Evolutionary conservation across 83 land plant species (phyloP), one percentile per base, ranked within the genome.

Genomic region (Picea engelmannii): DNA sequence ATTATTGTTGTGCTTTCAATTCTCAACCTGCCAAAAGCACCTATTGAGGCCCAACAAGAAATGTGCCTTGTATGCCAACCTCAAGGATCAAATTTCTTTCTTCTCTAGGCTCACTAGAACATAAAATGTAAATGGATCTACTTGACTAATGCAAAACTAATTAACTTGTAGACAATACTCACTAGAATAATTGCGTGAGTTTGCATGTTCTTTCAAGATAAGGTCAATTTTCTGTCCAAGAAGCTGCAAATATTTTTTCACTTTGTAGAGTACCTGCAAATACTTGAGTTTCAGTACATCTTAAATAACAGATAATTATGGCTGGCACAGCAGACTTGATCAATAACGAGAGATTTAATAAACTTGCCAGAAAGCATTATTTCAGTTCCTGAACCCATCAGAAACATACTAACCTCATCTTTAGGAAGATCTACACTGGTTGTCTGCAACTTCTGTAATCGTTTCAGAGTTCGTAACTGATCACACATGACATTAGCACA

Each of bases 341-440:
- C 35, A 78, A 23, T 58, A 25, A 15, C 64, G 25, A 58, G 18
- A 25, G 5, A 17, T 25, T 55, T 58, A 21, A 16, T 31, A 59
- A 27, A 78, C 2, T 16, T 55, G 6, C 38, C 10, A n/a, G 40
- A 80, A 80, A 31, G 15, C 12, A 44, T 21, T 24, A 0, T 55
- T 47, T 55, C 3, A 3, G 16, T 55, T 13, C 16, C 60, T 73
- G 52, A 73, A 4, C 4, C 77, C 27, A 74, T 47, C 25, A 74
- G 49, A 47, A 38, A 76, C 9, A 38, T 24, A 55, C 31, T 11
- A 27, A 98, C 99, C 99, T 96, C 91, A 65, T 94, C 99, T 81
- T 98, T 98, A 18, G 99, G 96, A 78, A 98, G 94, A 82, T 88
- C 87, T 49, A 83, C 88, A 82, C 95, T 93, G 31, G 98, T 94